phyloP scores from a whole-genome alignment of 495 filamentous ascomycete species.

The Friedmanniomyces simplex region DNA sequence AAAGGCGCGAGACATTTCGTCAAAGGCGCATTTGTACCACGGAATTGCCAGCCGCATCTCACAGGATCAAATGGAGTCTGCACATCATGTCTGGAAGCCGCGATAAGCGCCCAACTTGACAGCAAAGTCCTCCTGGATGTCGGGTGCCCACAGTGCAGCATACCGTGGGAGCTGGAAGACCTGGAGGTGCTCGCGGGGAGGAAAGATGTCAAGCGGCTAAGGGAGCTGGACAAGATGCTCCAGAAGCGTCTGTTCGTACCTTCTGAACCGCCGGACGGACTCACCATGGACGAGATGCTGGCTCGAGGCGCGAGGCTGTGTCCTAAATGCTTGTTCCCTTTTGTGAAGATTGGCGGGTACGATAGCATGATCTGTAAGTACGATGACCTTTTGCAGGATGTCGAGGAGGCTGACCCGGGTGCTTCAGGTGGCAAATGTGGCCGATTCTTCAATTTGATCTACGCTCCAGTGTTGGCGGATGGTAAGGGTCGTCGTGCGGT shows the following conservation, averaged over 20 bases:
- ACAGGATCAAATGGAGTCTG: slow-evolving; percentile 1
- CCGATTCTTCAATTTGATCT: not conserved
- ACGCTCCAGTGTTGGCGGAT: slow-evolving; percentile 3
- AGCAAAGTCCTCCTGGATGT: slow-evolving; percentile 1
- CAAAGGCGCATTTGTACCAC: not conserved
- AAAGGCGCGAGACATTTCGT: not conserved
- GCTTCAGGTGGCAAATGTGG: slow-evolving; percentile 5
- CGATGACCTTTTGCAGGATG: no score
- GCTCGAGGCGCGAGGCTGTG: not conserved
- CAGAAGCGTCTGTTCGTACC: not conserved
- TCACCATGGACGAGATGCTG: not conserved
- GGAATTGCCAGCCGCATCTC: slow-evolving; percentile 4
- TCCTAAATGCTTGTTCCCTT: not conserved
- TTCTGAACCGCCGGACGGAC: not conserved
- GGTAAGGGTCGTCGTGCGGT: not conserved
- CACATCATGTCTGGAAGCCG: not conserved
- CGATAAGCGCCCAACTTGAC: slow-evolving; percentile 1
- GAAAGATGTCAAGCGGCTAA: not conserved
- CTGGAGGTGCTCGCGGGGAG: not conserved
- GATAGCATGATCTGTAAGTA: not conserved
- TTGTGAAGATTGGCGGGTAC: slow-evolving; percentile 1
- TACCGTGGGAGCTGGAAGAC: not conserved
- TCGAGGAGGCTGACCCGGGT: not conserved
- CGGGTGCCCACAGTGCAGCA: not conserved
- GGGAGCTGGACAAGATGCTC: not conserved